phyloP scores from a whole-genome alignment of 148 eudicot species.

The Nepenthes mirabilis region DNA sequence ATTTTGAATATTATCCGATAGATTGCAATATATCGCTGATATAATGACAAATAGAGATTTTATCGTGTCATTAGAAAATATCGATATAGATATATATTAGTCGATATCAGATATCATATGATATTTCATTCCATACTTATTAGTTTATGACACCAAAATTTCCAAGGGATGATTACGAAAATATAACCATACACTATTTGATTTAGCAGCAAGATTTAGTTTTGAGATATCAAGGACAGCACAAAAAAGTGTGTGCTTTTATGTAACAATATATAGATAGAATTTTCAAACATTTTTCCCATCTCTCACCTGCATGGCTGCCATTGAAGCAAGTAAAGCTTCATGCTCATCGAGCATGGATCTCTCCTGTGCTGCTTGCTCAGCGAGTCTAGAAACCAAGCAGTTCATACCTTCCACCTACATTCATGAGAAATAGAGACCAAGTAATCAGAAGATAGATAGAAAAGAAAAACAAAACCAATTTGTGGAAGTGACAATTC shows the following conservation, averaged over 20 bases:
- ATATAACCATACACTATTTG: background rate
- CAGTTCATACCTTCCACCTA: slow-evolving; percentile 66
- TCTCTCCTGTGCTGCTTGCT: slow-evolving; percentile 57
- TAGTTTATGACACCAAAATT: no score
- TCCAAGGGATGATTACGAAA: no score
- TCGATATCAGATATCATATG: no score
- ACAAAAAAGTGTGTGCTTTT: background rate
- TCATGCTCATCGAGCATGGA: slow-evolving; percentile 81
- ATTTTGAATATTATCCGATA: no score
- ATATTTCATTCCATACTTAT: no score
- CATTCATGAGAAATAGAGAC: slow-evolving; percentile 1
- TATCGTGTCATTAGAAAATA: no score
- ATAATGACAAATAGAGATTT: no score
- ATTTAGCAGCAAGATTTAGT: slow-evolving; percentile 1
- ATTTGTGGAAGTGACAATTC: no score
- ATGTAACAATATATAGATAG: background rate
- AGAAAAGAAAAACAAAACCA: background rate
- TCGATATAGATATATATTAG: no score
- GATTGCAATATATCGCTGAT: no score
- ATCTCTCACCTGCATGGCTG: slow-evolving; percentile 65
- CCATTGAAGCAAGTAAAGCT: slow-evolving; percentile 46
- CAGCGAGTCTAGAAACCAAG: slow-evolving; percentile 75
- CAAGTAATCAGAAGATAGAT: background rate
- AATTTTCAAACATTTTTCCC: background rate
- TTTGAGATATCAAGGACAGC: background rate